Percentiles rank a stretch among this genome's conserved stretches.
Evolutionary conservation across 345 rosid genomes (phyloP).

Genomic region (Rubroshorea leprosula): DNA sequence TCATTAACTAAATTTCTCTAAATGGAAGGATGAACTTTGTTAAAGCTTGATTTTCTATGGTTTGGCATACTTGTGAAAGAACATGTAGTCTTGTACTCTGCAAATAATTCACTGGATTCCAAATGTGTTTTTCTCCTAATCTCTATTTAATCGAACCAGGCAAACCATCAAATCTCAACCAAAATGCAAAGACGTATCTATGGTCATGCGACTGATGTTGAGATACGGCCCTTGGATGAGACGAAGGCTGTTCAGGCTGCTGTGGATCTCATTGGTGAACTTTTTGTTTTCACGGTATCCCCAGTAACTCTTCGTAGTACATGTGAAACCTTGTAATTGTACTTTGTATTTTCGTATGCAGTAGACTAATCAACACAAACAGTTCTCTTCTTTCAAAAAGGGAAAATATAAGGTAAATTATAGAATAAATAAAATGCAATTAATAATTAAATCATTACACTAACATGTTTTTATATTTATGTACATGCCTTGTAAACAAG

Average conservation of each 20-base stretch:
- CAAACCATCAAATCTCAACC: conserved; percentile 72
- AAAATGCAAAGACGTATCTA: conserved; percentile 70
- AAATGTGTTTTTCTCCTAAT: conserved; percentile 6
- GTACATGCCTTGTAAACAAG: neutral
- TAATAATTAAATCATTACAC: neutral
- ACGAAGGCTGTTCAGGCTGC: conserved; percentile 98
- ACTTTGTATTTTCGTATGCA: neutral
- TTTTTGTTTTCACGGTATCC: conserved; percentile 74
- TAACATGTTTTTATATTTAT: neutral
- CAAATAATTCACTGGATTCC: neutral
- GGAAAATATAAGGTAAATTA: neutral
- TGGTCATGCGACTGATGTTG: conserved; percentile 77
- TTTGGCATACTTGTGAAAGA: too few relatives aligned
- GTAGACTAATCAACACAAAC: neutral
- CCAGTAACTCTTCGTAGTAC: conserved; percentile 2
- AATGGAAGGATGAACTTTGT: too few relatives aligned
- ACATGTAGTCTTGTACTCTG: neutral
- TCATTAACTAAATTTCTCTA: neutral
- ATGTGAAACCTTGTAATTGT: neutral
- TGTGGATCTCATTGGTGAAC: conserved; percentile 78
- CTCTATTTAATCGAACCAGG: conserved; percentile 29
- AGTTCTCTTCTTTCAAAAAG: neutral
- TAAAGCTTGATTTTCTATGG: too few relatives aligned
- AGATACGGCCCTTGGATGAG: conserved; percentile 84
- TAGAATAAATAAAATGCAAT: neutral